A percentile compares a stretch with the other conserved stretches of the same genome.
These are phyloP conservation scores for Waltergamsia citrina DNA, from an alignment of 2,329 filamentous ascomycete genomes.

Conservation along the genomic window DNA sequence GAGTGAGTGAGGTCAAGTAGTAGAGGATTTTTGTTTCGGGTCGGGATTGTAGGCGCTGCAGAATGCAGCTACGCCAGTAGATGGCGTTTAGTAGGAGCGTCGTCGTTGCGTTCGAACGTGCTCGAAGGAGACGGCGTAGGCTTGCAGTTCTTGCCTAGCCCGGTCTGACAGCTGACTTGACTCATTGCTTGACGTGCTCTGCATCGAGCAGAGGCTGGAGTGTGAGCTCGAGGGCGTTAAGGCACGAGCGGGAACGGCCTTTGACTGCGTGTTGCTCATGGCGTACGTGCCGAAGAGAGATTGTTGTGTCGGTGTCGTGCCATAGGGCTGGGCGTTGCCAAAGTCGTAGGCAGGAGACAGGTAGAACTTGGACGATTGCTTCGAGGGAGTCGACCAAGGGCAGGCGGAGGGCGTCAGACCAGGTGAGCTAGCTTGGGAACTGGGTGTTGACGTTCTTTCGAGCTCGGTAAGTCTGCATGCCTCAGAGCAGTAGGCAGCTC, in stretches of 20 bases:
- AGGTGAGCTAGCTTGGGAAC: slow-evolving; percentile 50
- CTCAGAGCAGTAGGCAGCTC: slow-evolving; percentile 84
- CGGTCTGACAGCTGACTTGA: slow-evolving; percentile 58
- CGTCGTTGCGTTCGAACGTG: slow-evolving; percentile 56
- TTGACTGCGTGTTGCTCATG: slow-evolving; percentile 16
- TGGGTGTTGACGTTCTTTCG: slow-evolving; percentile 55
- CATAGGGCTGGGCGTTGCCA: slow-evolving; percentile 49
- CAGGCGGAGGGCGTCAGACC: slow-evolving; percentile 40
- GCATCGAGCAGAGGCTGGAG: slow-evolving; percentile 73
- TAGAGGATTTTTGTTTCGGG: too few relatives aligned
- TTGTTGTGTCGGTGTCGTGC: slow-evolving; percentile 33
- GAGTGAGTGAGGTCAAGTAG: too few relatives aligned
- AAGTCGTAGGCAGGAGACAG: slow-evolving; percentile 72
- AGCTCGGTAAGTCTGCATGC: slow-evolving; percentile 82
- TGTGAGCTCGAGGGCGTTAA: slow-evolving; percentile 70
- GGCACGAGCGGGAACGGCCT: slow-evolving; percentile 19
- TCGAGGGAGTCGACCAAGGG: slow-evolving; percentile 23
- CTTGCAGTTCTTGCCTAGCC: slow-evolving; percentile 68
- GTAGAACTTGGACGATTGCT: slow-evolving; percentile 42
- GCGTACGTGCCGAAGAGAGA: slow-evolving; percentile 14
- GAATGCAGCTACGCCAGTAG: too few relatives aligned
- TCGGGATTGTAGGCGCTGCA: too few relatives aligned
- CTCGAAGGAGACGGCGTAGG: slow-evolving; percentile 85
- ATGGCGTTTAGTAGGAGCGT: slow-evolving; percentile 38
- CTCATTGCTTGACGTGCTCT: slow-evolving; percentile 49